Conservation (phyloP, 805 yeast species). For the Yamadazyma phyllophila region DNA sequence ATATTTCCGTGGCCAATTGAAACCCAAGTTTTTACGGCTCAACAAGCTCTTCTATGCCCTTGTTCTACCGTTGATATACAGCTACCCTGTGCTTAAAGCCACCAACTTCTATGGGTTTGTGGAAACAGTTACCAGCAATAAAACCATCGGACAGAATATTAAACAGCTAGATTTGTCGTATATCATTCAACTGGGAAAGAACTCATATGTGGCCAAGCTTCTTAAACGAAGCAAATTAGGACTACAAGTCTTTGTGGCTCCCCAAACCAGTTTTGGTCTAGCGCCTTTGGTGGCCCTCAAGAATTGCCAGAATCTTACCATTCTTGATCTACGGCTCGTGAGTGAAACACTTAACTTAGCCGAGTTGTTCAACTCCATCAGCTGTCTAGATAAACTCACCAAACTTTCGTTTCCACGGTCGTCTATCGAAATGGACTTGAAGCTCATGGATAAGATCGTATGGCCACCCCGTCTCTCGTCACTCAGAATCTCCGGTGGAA, state of each 20-base stretch:
- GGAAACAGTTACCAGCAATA: slow-evolving; percentile 54
- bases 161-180: slow-evolving; percentile 67
- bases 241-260: slow-evolving; percentile 75
- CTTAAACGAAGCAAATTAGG: slow-evolving; percentile 70
- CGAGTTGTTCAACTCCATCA: slow-evolving; percentile 75
- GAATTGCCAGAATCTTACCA: slow-evolving; percentile 60
- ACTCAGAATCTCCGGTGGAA: slow-evolving; percentile 83
- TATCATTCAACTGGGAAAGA: slow-evolving; percentile 87
- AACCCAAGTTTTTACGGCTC: slow-evolving; percentile 56
- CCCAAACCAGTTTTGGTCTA: slow-evolving; percentile 92
- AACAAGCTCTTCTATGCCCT: slow-evolving; percentile 58
- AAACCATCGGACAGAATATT: slow-evolving; percentile 56
- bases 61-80: slow-evolving; percentile 65
- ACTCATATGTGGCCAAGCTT: slow-evolving; percentile 81
- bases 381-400: slow-evolving; percentile 58
- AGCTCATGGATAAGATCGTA: slow-evolving; percentile 40
- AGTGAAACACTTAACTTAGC: slow-evolving; percentile 85
- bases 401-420: slow-evolving; percentile 86
- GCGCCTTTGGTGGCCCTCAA: slow-evolving; percentile 84
- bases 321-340: slow-evolving; percentile 78
- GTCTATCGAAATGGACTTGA: slow-evolving; percentile 62
- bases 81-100: slow-evolving; percentile 59
- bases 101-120: slow-evolving; percentile 72
- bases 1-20: slow-evolving; percentile 26
- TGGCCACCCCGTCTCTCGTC: slow-evolving; percentile 84